Base-by-base conservation (phyloP, 768 basidiomycete species). In the Scleroderma bovista region DNA sequence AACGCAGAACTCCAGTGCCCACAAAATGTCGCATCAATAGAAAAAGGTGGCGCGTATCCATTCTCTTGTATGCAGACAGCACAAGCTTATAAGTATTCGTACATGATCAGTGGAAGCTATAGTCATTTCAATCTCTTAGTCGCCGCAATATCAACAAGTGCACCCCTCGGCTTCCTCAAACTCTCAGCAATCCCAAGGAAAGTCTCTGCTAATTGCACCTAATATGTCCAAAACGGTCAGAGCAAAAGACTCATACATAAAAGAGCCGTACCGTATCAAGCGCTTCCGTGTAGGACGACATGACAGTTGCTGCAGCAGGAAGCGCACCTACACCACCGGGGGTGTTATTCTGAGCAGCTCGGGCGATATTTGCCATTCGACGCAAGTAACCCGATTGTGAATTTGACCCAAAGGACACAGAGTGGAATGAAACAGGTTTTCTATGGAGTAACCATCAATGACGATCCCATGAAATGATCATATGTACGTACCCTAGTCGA, bases 131-230 rank as follows among this genome's bases (percentile, higher is more conserved):
- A n/a, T n/a, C n/a, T n/a, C n/a, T n/a, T n/a, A n/a, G n/a, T n/a
- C n/a, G n/a, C n/a, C n/a, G n/a, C n/a, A n/a, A n/a, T n/a, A n/a
- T n/a, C n/a, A n/a, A n/a, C n/a, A n/a, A 80, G 59, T 20, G 72
- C 66, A 3, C 74, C 78, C 49, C 78, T 59, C 2, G 77, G 73
- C 54, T 76, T 80, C 55, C 69, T 72, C 59, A 80, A 58, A 1
- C 77, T 77, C 44, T 77, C 75, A 1, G 79, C 77, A 51, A 79
- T 69, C 38, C 73, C 73, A 16, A 79, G 60, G 70, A 80, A 80
- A 3, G 77, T 74, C 56, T 78, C 71, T 3, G 79, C 72, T 19
- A 80, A 67, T 47, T 68, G 70, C 23, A 79, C 69, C 78, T 79
- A 44, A 31, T 2, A 24, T 24, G n/a, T n/a, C n/a, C n/a, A n/a